Conservation (phyloP, 257 asterid genomes). For the Henckelia pumila region DNA sequence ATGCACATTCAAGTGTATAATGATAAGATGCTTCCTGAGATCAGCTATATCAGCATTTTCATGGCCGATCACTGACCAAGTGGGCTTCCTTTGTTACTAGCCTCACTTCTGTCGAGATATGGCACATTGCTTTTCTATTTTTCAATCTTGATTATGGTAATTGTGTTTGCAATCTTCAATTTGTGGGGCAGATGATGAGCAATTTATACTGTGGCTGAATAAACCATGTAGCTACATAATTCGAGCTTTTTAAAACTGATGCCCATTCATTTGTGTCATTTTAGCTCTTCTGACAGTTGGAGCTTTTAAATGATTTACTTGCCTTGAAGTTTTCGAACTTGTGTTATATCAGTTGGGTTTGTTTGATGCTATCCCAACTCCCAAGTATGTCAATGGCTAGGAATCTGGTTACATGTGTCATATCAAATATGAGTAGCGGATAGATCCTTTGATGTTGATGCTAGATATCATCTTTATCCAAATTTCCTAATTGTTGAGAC, state of each 20-base stretch:
- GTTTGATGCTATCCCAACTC: no score
- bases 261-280: not conserved
- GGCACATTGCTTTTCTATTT: constrained; percentile 18
- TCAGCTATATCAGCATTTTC: not conserved
- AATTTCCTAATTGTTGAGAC: no score
- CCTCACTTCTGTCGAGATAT: constrained; percentile 36
- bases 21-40: constrained; percentile 33
- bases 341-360: not conserved
- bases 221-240: not conserved
- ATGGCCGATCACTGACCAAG: constrained; percentile 34
- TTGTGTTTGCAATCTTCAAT: no score
- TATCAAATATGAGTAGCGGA: no score
- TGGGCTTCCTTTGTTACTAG: constrained; percentile 14
- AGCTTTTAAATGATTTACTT: not conserved
- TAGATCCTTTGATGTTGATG: no score
- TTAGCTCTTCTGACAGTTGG: not conserved
- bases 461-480: no score
- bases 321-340: not conserved
- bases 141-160: no score
- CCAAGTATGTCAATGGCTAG: no score
- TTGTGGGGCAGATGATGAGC: constrained; percentile 7
- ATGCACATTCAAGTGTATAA: not conserved
- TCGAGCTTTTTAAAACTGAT: constrained; percentile 18
- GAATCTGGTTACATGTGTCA: no score
- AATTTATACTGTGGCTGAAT: not conserved